Base-by-base conservation (phyloP, 2,329 filamentous ascomycete genomes). In the Cytospora schulzeri region DNA sequence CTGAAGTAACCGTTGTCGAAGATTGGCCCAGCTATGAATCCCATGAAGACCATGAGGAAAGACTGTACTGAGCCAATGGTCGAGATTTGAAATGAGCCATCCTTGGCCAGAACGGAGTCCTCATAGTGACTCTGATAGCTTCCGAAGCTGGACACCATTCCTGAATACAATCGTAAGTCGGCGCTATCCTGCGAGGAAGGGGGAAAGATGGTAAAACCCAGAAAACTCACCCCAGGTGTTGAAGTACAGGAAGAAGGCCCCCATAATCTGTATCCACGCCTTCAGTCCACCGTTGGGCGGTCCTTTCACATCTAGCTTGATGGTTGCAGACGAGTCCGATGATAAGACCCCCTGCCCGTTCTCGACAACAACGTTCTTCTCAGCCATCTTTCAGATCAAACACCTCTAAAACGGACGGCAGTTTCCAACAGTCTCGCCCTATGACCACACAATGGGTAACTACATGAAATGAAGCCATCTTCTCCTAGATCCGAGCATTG, bases 251-350 rank as follows among this genome's bases (percentile, higher is more conserved):
- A 83, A 74, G 69, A 84, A 84, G 3, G 76, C 80, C 11, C 84
- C 76, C 1, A 79, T 76, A 3, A 83, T 81, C 70, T 87, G 85
- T 0, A 78, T 74, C 83, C 84, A 87, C 19, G 85, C 85, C 22
- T 60, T 52, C 28, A 63, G 31, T 3, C 63, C 66, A 15, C 63
- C 60, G 9, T 67, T 51, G 2, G 65, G 65, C 38, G 35, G 57
- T 1, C 35, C 52, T 55, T 61, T 55, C 4, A 17, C 14, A 17
- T 66, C 65, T 15, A 61, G 28, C 54, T 64, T 60, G 17, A 66
- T 15, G 2, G 45, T 58, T 29, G 38, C 65, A 14, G 65, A 66
- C 6, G 65, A 66, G 41, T 60, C 62, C 28, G 65, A 66, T 5
- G 65, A 66, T 8, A 64, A 56, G 22, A 66, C 53, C 15, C 61